Percentiles rank a stretch among this genome's conserved stretches.
phyloP scores from a whole-genome alignment of 192 early-diverging fungal genomes.

The Backusella luteola region DNA sequence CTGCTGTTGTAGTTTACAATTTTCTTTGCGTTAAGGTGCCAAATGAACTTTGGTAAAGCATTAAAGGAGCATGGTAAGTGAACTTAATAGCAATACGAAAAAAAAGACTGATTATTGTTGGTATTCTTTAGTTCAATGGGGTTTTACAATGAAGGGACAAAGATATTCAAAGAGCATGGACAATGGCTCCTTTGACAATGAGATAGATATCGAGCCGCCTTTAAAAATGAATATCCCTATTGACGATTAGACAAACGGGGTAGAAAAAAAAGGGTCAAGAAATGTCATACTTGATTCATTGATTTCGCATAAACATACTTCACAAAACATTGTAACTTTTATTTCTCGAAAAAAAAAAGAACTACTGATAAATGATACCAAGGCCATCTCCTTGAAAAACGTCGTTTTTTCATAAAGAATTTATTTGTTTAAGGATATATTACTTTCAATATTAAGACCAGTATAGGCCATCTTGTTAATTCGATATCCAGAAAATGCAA shows the following conservation, averaged over 20 bases:
- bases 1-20: not conserved
- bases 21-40: not conserved
- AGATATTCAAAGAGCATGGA: not conserved
- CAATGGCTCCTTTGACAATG: not conserved
- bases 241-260: not conserved
- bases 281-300: not conserved
- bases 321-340: not conserved
- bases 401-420: not conserved
- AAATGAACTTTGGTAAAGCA: not conserved
- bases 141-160: not conserved
- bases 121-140: not conserved
- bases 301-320: not conserved
- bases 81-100: not conserved
- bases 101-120: not conserved
- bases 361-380: not conserved
- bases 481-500: too few species aligned
- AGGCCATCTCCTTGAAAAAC: not conserved
- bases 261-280: not conserved
- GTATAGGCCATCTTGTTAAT: too few species aligned
- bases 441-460: not conserved
- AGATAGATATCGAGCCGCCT: not conserved
- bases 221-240: conserved; percentile 1
- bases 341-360: not conserved
- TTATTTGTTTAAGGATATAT: not conserved
- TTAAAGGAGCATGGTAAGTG: not conserved